These are phyloP conservation scores for Phytophthora tubulina DNA, from an alignment of 352 stramenopile species.

Conservation along the genomic window DNA sequence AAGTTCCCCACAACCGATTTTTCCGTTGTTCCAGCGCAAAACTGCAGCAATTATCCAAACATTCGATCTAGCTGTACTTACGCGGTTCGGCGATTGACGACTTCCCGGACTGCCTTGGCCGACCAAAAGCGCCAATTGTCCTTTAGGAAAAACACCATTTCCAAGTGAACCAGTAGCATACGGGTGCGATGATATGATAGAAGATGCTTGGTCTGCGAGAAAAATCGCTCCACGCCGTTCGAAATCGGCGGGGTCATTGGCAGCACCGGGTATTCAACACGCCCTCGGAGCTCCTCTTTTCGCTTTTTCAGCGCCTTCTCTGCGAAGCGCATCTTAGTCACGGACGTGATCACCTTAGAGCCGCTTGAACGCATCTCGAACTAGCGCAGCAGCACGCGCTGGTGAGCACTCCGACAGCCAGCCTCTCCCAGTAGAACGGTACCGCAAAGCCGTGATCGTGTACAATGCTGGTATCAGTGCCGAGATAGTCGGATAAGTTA, in stretches of 20 bases:
- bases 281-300: not conserved
- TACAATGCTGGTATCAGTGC: not conserved
- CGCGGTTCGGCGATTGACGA: not conserved
- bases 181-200: not conserved
- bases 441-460: not conserved
- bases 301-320: not conserved
- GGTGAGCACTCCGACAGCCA: not conserved
- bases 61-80: not conserved
- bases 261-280: not conserved
- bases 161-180: not conserved
- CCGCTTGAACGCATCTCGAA: not conserved
- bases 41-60: too few species aligned
- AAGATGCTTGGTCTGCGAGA: not conserved
- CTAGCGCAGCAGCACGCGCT: not conserved
- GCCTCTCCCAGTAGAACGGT: not conserved
- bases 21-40: too few species aligned
- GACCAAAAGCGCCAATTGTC: not conserved
- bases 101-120: not conserved
- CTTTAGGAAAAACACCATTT: slow-evolving; percentile 10
- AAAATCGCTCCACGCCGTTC: slow-evolving; percentile 5
- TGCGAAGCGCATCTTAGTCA: not conserved
- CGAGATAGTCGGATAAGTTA: not conserved
- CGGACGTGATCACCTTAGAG: not conserved
- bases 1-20: too few species aligned
- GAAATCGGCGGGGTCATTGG: not conserved